Conservation (phyloP, 306 rosid species). For the Quillaja saponaria region DNA sequence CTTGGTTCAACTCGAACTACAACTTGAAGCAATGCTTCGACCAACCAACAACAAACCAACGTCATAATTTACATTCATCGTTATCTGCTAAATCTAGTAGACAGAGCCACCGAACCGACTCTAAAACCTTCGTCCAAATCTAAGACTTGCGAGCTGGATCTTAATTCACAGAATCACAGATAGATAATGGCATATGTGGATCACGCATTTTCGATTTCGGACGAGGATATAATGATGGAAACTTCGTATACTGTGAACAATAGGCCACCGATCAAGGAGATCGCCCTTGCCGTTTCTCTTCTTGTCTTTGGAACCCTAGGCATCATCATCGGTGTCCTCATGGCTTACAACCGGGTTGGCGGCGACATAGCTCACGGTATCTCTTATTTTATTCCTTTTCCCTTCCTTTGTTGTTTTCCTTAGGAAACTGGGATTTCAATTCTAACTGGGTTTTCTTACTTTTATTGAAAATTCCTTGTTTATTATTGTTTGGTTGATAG, state of each 20-base stretch:
- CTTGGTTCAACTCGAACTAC: not conserved
- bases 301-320: slow-evolving; percentile 80
- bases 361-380: slow-evolving; percentile 96
- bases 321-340: slow-evolving; percentile 70
- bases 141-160: not conserved
- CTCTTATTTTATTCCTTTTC: not conserved
- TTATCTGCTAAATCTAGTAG: not conserved
- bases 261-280: slow-evolving; percentile 87
- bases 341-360: slow-evolving; percentile 84
- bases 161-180: not conserved
- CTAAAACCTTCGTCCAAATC: not conserved
- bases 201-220: slow-evolving; percentile 92
- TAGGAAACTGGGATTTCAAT: not conserved
- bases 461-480: not conserved
- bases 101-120: not conserved
- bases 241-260: slow-evolving; percentile 75
- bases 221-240: slow-evolving; percentile 91
- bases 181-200: slow-evolving; percentile 78
- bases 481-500: not conserved
- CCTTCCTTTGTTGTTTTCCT: not conserved
- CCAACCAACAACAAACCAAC: not conserved
- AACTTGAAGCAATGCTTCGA: not conserved
- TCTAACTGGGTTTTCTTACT: not conserved
- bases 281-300: slow-evolving; percentile 87
- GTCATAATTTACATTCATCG: not conserved